Conservation (phyloP, 306 rosid species). For the Cicer cuneatum region DNA sequence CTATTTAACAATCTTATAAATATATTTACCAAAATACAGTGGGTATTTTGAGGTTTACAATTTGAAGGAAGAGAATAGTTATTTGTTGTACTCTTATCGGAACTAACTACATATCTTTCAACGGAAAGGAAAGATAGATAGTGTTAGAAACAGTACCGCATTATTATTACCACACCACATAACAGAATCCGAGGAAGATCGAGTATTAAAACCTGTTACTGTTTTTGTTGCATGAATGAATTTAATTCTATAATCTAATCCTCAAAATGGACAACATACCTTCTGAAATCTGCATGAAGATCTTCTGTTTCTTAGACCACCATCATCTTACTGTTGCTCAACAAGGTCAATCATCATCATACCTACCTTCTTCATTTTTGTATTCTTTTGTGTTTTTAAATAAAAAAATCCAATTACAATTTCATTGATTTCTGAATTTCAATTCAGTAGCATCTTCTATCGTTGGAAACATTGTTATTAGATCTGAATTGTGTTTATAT, state of each 20-base stretch:
- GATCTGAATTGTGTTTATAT: conserved; percentile 41
- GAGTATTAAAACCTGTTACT: background rate
- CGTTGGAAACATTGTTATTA: background rate
- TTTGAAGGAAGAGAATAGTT: too few species aligned
- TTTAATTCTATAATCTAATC: conserved; percentile 11
- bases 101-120: background rate
- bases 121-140: background rate
- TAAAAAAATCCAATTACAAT: background rate
- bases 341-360: conserved; percentile 55
- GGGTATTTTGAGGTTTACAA: too few species aligned
- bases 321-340: conserved; percentile 61
- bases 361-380: background rate
- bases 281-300: conserved; percentile 58
- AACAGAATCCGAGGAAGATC: conserved; percentile 29
- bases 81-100: too few species aligned
- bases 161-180: background rate
- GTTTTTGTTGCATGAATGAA: conserved; percentile 27
- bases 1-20: too few species aligned
- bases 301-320: conserved; percentile 65
- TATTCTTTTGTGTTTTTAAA: conserved; percentile 12
- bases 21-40: too few species aligned
- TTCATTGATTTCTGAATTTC: conserved; percentile 9
- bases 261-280: conserved; percentile 64
- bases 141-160: conserved; percentile 7
- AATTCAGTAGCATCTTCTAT: background rate